Percentiles rank a stretch among this genome's conserved stretches.
Evolutionary conservation across 257 asterid species (phyloP).

Genomic region (Coffea canephora): DNA sequence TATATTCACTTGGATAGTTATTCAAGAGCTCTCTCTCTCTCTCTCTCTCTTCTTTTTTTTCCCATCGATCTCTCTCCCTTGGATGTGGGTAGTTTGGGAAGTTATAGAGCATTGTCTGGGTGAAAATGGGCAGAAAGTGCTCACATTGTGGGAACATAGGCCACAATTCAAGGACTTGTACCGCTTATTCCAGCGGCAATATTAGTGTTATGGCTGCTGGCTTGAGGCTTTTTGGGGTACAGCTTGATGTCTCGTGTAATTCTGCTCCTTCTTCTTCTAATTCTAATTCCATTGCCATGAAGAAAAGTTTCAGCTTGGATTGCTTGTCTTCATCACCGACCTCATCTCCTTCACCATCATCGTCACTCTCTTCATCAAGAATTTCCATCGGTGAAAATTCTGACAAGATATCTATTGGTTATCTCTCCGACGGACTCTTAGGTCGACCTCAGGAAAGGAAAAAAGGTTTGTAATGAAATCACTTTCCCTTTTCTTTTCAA

Average conservation of each 20-base stretch:
- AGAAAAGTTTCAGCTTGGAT: slow-evolving; percentile 78
- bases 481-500: neutral
- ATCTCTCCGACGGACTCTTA: slow-evolving; percentile 54
- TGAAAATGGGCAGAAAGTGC: slow-evolving; percentile 82
- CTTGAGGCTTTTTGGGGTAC: slow-evolving; percentile 73
- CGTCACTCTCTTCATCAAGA: slow-evolving; percentile 40
- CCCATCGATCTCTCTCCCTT: slow-evolving; percentile 13
- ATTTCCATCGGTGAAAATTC: slow-evolving; percentile 28
- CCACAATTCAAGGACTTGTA: slow-evolving; percentile 89
- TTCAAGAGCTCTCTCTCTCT: slow-evolving; percentile 9
- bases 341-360: slow-evolving; percentile 36
- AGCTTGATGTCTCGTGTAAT: slow-evolving; percentile 39
- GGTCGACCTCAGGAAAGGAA: slow-evolving; percentile 47
- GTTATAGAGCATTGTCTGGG: slow-evolving; percentile 3
- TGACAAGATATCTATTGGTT: slow-evolving; percentile 36
- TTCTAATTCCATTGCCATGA: slow-evolving; percentile 29
- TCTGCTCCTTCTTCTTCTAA: slow-evolving; percentile 26
- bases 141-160: slow-evolving; percentile 85
- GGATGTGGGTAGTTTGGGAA: slow-evolving; percentile 15
- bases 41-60: slow-evolving; percentile 27
- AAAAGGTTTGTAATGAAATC: slow-evolving; percentile 42
- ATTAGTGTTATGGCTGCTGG: slow-evolving; percentile 21
- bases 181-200: slow-evolving; percentile 15
- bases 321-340: slow-evolving; percentile 42
- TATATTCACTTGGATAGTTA: slow-evolving; percentile 13